phyloP scores from a whole-genome alignment of 2,329 filamentous ascomycete species.

The Sphaerulina vaccinii region DNA sequence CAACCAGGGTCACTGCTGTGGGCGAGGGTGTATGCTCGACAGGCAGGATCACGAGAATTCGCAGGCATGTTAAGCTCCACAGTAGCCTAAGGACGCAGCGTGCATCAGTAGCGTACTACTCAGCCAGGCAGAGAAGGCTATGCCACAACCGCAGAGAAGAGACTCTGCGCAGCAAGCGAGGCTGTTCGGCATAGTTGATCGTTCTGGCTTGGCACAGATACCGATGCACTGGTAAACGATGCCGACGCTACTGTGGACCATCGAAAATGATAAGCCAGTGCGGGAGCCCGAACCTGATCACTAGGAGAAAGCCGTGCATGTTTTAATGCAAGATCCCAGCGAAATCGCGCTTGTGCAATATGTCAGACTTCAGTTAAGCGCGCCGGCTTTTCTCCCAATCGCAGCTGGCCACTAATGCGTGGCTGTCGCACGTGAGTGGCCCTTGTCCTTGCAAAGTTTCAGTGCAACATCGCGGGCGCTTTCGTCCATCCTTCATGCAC shows the following conservation, averaged over 20 bases:
- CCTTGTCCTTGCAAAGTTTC: slow-evolving; percentile 8
- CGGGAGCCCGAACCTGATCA: slow-evolving; percentile 6
- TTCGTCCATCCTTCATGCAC: slow-evolving; percentile 8
- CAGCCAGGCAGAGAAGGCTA: slow-evolving; percentile 22
- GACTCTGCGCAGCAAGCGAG: slow-evolving; percentile 13
- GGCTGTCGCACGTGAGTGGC: slow-evolving; percentile 3
- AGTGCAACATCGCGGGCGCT: slow-evolving; percentile 9
- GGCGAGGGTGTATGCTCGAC: slow-evolving; percentile 10
- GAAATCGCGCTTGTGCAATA: slow-evolving; percentile 15
- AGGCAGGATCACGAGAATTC: slow-evolving; percentile 23
- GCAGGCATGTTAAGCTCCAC: slow-evolving; percentile 26
- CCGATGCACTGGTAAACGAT: slow-evolving; percentile 12
- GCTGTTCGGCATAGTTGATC: slow-evolving; percentile 9
- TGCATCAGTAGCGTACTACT: slow-evolving; percentile 25
- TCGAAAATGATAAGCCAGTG: slow-evolving; percentile 7
- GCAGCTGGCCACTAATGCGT: slow-evolving; percentile 1
- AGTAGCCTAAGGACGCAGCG: slow-evolving; percentile 18
- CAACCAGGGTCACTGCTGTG: slow-evolving; percentile 13
- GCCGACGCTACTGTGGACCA: slow-evolving; percentile 9
- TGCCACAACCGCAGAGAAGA: slow-evolving; percentile 14
- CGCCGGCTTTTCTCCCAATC: slow-evolving; percentile 12
- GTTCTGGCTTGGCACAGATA: slow-evolving; percentile 13
- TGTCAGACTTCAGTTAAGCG: slow-evolving; percentile 16
- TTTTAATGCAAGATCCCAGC: slow-evolving; percentile 15
- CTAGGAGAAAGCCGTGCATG: slow-evolving; percentile 6